Evolutionary conservation across 768 basidiomycete genomes (phyloP).

Genomic region (Gloeopeniophorella convolvens): DNA sequence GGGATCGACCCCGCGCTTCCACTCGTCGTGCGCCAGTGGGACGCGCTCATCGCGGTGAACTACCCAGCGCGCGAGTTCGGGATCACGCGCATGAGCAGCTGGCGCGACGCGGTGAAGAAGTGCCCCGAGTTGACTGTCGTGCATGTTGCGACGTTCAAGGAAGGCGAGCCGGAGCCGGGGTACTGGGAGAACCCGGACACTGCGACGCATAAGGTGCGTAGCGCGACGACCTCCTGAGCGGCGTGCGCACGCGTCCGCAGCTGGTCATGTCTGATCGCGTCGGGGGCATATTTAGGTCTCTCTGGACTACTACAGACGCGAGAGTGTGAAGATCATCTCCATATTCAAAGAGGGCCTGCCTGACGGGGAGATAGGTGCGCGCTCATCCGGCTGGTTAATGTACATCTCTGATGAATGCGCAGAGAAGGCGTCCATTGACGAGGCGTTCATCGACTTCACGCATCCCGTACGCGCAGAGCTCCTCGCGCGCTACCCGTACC

Average conservation of each 20-base stretch:
- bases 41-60: slow-evolving; percentile 87
- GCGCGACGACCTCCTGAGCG: too few species aligned
- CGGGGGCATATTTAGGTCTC: slow-evolving; percentile 53
- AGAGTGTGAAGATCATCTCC: slow-evolving; percentile 80
- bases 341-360: slow-evolving; percentile 78
- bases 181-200: slow-evolving; percentile 91
- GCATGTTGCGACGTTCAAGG: slow-evolving; percentile 92
- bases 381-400: neutral
- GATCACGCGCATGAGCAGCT: slow-evolving; percentile 85
- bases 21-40: slow-evolving; percentile 85
- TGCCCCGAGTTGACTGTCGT: slow-evolving; percentile 83
- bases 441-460: slow-evolving; percentile 92
- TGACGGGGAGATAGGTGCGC: slow-evolving; percentile 72
- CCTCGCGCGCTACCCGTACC: slow-evolving; percentile 68
- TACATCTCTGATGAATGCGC: neutral
- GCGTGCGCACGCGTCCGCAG: too few species aligned
- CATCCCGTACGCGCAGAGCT: slow-evolving; percentile 70
- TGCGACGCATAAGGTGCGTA: slow-evolving; percentile 85
- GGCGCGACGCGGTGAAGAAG: slow-evolving; percentile 74
- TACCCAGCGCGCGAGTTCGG: slow-evolving; percentile 91
- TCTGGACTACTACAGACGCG: slow-evolving; percentile 86
- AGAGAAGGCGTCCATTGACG: slow-evolving; percentile 98
- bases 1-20: slow-evolving; percentile 55
- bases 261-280: too few species aligned
- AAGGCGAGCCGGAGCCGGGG: slow-evolving; percentile 78